Evolutionary conservation across 2,329 filamentous ascomycete species (phyloP), one percentile per base, ranked within the genome.

Genomic region (Diaporthe caulivora): DNA sequence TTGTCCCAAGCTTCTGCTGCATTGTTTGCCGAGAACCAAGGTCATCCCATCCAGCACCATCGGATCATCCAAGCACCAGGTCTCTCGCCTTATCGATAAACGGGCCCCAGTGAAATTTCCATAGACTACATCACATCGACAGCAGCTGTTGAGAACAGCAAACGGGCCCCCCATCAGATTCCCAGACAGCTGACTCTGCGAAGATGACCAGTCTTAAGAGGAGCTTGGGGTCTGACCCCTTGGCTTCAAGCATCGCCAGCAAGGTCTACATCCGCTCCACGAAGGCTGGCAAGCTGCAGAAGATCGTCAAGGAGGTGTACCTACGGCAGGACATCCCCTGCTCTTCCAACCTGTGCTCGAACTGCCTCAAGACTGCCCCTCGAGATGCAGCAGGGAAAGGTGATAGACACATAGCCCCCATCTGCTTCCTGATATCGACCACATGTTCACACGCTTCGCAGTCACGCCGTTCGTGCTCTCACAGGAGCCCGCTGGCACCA

Each of bases 271-370:
- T 99, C 76, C 91, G 97, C 75, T 98, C 97, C 34, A 97, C 96
- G 62, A 95, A 94, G 84, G 97, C 92, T 83, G 97, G 97, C 83
- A 98, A 98, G 86, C 96, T 98, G 74, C 97, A 98, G 84, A 99
- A 99, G 88, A 97, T 99, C 80, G 97, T 99, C 77, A 92, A 95
- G 80, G 97, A 99, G 86, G 89, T 98, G 76, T 99, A 99, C 84
- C 88, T 99, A 75, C 92, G 97, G 83, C 94, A 96, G 85, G 97
- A 99, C 82, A 98, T 99, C 80, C 96, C 97, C 65, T 99, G 97
- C 86, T 98, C 96, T 44, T 98, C 96, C 34, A 93, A 92, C 83
- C 87, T 99, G 57, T 99, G 97, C 86, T 89, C 89, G 75, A 85
- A 84, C 79, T 99, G 97, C 82, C 87, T 94, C 57, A 87, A 91